Evolutionary conservation across 225 moss, liverwort and hornwort species (phyloP), one percentile per base, ranked within the genome.

Genomic region (Thuidium tamariscinum): DNA sequence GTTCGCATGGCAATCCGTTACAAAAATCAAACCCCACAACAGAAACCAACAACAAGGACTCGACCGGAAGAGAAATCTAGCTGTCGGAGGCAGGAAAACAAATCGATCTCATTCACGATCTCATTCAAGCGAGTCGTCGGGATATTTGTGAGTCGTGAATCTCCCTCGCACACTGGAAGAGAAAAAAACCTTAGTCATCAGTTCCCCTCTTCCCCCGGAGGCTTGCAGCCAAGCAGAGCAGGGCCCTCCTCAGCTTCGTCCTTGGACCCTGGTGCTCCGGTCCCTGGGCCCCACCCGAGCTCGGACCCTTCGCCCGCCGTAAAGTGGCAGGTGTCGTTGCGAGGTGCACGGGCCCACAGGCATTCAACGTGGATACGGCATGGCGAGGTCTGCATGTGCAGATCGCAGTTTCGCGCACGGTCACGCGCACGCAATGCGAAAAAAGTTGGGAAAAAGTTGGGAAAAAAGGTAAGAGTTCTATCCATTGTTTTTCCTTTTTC

Each of bases 261-360:
- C n/a, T 6, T 5, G 77, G 75, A 49, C 75, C 16, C 25, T 77
- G 48, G 10, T 75, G 75, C 14, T 34, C 10, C 3, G 56, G 39
- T 37, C 18, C 18, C 26, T 4, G 42, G 79, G 80, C 34, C 61
- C 80, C 59, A 11, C n/a, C 30, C 3, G 37, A 10, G 16, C 2
- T 5, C 14, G 30, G 19, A 8, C 46, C 23, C 37, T 22, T 32
- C 61, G 64, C 7, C 65, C 67, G 86, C 61, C 54, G 80, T 55
- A 76, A 88, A 84, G 88, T 27, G 7, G 86, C 91, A 89, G 88
- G 86, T 84, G 84, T 86, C 86, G 14, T 26, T 68, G 21, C 55
- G 34, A 27, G 44, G 20, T 29, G 63, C 83, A 32, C 36, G 68
- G 69, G 36, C 69, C 20, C 16, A 27, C 3, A 14, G 5, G 18